These are phyloP conservation scores for Pistacia vera DNA, from an alignment of 345 rosid genomes.

Conservation along the genomic window DNA sequence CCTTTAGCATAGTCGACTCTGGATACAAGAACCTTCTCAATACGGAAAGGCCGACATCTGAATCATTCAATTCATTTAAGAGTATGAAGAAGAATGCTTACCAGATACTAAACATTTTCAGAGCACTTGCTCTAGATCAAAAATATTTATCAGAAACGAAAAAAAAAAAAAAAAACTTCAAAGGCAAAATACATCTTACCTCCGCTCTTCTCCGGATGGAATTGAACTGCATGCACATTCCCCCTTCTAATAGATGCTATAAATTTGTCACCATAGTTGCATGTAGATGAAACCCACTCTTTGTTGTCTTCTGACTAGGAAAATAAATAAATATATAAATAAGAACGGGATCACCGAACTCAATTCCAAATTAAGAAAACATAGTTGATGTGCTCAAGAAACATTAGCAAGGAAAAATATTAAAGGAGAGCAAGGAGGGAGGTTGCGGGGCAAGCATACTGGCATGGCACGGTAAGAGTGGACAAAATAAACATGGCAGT, in stretches of 20 bases:
- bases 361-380: neutral
- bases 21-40: slow-evolving; percentile 83
- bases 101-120: slow-evolving; percentile 1
- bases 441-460: slow-evolving; percentile 34
- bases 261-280: slow-evolving; percentile 79
- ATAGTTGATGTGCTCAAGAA: neutral
- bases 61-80: slow-evolving; percentile 29
- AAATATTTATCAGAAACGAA: neutral
- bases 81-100: slow-evolving; percentile 5
- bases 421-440: slow-evolving; percentile 5
- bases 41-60: slow-evolving; percentile 95
- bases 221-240: slow-evolving; percentile 96
- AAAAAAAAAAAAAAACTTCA: slow-evolving; percentile 1
- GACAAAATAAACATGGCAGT: slow-evolving; percentile 89
- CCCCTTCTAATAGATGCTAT: slow-evolving; percentile 89
- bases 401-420: neutral
- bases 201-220: slow-evolving; percentile 99
- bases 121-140: neutral
- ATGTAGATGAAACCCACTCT: slow-evolving; percentile 92
- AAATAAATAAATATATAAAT: neutral
- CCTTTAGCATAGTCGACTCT: slow-evolving; percentile 51
- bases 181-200: slow-evolving; percentile 46
- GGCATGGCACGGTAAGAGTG: slow-evolving; percentile 96
- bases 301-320: slow-evolving; percentile 68
- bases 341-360: slow-evolving; percentile 11